Percentiles rank a stretch among this genome's conserved stretches.
Conservation (phyloP, 768 basidiomycete species). For the Daedaleopsis nitida region DNA sequence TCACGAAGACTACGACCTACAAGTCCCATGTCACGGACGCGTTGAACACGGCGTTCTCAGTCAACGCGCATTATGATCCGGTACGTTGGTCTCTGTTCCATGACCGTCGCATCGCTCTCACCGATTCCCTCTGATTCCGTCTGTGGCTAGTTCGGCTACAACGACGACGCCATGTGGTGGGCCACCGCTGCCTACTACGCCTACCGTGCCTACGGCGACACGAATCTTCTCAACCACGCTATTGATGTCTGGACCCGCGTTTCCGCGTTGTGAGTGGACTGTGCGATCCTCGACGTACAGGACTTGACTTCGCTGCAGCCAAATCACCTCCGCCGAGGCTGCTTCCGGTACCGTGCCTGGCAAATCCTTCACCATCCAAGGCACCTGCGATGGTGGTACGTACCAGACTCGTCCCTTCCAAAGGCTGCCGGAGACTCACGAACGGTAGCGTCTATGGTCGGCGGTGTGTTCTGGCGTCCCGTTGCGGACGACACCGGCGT, state of each 20-base stretch:
- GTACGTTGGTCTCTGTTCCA: not conserved
- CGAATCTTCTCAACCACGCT: slow-evolving; percentile 44
- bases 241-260: slow-evolving; percentile 52
- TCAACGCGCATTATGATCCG: slow-evolving; percentile 44
- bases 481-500: slow-evolving; percentile 42
- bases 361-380: slow-evolving; percentile 43
- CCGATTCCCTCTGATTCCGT: not conserved
- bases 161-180: slow-evolving; percentile 60
- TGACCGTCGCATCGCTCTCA: not conserved
- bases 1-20: slow-evolving; percentile 40
- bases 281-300: not conserved
- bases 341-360: slow-evolving; percentile 38
- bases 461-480: slow-evolving; percentile 59
- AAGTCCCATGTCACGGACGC: slow-evolving; percentile 40
- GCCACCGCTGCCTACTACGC: slow-evolving; percentile 53
- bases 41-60: slow-evolving; percentile 43
- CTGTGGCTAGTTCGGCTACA: slow-evolving; percentile 38
- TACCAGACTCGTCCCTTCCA: slow-evolving; percentile 30
- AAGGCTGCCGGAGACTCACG: too few species aligned
- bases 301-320: slow-evolving; percentile 29
- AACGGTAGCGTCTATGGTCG: slow-evolving; percentile 28
- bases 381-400: slow-evolving; percentile 49
- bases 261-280: slow-evolving; percentile 42
- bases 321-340: slow-evolving; percentile 44
- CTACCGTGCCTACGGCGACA: slow-evolving; percentile 49